These are phyloP conservation scores for Crithidia brevicula DNA, from an alignment of 208 protist species.

Conservation along the genomic window DNA sequence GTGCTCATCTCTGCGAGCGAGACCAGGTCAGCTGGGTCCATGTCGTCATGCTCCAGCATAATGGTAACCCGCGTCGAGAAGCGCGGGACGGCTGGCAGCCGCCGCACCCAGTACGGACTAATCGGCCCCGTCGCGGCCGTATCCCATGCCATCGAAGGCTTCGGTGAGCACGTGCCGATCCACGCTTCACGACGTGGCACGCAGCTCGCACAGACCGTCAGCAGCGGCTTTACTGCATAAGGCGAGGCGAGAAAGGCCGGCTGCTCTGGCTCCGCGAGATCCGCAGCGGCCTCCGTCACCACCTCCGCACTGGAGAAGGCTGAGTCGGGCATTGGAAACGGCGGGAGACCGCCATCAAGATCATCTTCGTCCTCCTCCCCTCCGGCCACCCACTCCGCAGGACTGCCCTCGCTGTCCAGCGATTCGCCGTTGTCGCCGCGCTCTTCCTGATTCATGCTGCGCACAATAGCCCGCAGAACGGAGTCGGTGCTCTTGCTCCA, in stretches of 20 bases:
- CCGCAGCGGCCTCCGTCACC: background rate
- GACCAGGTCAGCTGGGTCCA: slow-evolving; percentile 66
- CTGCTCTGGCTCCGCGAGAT: slow-evolving; percentile 6
- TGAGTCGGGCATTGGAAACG: slow-evolving; percentile 6
- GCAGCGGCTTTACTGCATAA: slow-evolving; percentile 67
- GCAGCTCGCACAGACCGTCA: slow-evolving; percentile 79
- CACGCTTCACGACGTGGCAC: slow-evolving; percentile 67
- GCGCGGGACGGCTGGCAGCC: slow-evolving; percentile 69
- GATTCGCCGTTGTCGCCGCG: background rate
- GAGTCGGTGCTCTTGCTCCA: slow-evolving; percentile 56
- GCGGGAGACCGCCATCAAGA: slow-evolving; percentile 6
- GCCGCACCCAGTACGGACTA: slow-evolving; percentile 29
- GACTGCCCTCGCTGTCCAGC: background rate
- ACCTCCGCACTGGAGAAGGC: slow-evolving; percentile 10
- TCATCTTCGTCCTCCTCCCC: slow-evolving; percentile 31
- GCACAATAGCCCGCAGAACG: slow-evolving; percentile 52
- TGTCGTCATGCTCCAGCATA: slow-evolving; percentile 78
- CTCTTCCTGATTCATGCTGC: slow-evolving; percentile 32
- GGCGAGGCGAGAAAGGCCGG: slow-evolving; percentile 39
- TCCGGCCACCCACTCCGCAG: slow-evolving; percentile 6
- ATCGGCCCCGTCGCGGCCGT: background rate
- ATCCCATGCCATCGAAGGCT: background rate
- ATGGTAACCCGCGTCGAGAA: slow-evolving; percentile 79
- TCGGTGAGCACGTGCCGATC: slow-evolving; percentile 51
- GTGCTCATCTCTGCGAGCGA: slow-evolving; percentile 67